Evolutionary conservation across 352 stramenopile species (phyloP), one percentile per base, ranked within the genome.

Genomic region (Globisporangium cystogenes): DNA sequence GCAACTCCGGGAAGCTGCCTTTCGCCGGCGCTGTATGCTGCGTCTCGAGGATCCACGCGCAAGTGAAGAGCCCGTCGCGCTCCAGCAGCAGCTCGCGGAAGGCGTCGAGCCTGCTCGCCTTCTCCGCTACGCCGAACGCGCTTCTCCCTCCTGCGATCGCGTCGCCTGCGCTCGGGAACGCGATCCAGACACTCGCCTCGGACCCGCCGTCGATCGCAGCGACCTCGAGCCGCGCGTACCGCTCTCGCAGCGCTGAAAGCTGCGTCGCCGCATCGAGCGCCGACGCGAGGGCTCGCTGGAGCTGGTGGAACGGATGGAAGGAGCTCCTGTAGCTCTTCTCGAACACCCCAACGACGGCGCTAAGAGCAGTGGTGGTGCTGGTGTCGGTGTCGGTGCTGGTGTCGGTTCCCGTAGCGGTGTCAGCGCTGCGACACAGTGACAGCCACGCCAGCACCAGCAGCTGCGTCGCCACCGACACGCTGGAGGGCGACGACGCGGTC

Each of bases 251-350:
- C n/a, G 37, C 39, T 18, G 44, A 26, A 40, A 85, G 83, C 0
- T 61, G 16, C 4, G 24, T 46, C 0, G 61, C 47, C 12, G 55
- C 43, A 3, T 29, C n/a, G 7, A 67, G 39, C 21, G 55, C 55
- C 0, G n/a, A 18, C 10, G 21, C 54, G 0, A 74, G 31, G 20
- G 57, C 48, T 1, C 72, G 68, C 35, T 70, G 51, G 1, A 88
- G 65, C 14, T 80, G 67, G 40, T 74, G 62, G 31, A 83, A 83
- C 51, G 77, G 74, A 40, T 88, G 77, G 51, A 86, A 88, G 0
- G 74, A 85, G 51, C 70, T 74, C 0, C 50, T 59, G 14, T 67
- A 61, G 10, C 7, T 23, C 1, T 21, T 27, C 15, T 61, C 43
- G 29, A 79, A 76, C 6, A 51, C n/a, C 31, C 42, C 20, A 26